Conservation (phyloP, 352 stramenopile species). For the Blastocystis sp. region DNA sequence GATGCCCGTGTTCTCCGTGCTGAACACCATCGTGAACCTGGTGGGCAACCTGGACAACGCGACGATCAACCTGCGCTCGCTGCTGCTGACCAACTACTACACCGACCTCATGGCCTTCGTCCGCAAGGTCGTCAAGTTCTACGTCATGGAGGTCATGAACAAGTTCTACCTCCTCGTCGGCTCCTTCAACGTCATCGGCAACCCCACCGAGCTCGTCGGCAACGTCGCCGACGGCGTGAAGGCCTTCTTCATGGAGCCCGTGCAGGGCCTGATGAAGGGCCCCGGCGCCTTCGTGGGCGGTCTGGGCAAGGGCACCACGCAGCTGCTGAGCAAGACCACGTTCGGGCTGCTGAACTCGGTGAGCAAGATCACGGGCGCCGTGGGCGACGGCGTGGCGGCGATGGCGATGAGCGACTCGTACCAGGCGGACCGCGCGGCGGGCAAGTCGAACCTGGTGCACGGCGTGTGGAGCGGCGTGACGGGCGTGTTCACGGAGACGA, state of each 20-base stretch:
- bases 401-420: conserved; percentile 79
- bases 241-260: conserved; percentile 66
- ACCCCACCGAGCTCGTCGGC: conserved; percentile 43
- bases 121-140: conserved; percentile 45
- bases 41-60: conserved; percentile 67
- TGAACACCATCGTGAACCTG: conserved; percentile 58
- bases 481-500: conserved; percentile 65
- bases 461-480: conserved; percentile 50
- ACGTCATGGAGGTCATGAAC: conserved; percentile 39
- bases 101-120: conserved; percentile 23
- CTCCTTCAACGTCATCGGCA: conserved; percentile 66
- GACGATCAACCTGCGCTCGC: conserved; percentile 51
- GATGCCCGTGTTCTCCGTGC: conserved; percentile 38
- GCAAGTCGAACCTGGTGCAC: conserved; percentile 64
- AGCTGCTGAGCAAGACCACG: conserved; percentile 45
- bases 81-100: conserved; percentile 61
- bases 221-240: conserved; percentile 59
- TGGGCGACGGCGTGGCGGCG: conserved; percentile 44
- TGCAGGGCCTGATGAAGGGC: conserved; percentile 62
- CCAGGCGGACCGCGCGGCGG: conserved; percentile 76
- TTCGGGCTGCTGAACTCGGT: conserved; percentile 61
- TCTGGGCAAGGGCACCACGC: conserved; percentile 64
- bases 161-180: conserved; percentile 56
- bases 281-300: conserved; percentile 55
- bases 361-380: conserved; percentile 63